These are phyloP conservation scores for Cephaloascus albidus DNA, from an alignment of 805 yeast species.

Conservation along the genomic window DNA sequence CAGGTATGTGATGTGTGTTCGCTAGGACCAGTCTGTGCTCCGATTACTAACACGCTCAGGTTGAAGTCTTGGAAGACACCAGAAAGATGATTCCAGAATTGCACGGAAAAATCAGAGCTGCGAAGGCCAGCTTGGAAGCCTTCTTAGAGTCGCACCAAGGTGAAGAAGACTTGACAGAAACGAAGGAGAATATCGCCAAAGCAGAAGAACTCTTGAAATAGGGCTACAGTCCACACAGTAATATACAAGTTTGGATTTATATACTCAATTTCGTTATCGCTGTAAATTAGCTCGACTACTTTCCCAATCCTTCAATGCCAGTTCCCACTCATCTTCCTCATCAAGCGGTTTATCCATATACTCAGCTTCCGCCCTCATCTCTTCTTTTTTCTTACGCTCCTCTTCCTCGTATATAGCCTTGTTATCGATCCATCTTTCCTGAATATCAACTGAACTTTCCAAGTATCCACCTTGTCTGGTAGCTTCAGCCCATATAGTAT, in stretches of 20 bases:
- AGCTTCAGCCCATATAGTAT: constrained; percentile 95
- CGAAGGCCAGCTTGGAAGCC: constrained; percentile 25
- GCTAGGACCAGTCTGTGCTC: not conserved
- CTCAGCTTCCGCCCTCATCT: constrained; percentile 31
- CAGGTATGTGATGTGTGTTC: constrained; percentile 13
- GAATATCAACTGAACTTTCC: constrained; percentile 59
- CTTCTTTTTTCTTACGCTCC: constrained; percentile 33
- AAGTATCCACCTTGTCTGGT: constrained; percentile 64
- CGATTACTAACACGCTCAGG: not conserved
- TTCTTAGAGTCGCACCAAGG: constrained; percentile 25
- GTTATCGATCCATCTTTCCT: constrained; percentile 91
- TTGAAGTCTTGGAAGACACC: constrained; percentile 45
- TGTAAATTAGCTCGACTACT: not conserved
- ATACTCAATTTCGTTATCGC: not conserved
- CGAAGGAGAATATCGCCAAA: constrained; percentile 11
- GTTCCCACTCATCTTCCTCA: constrained; percentile 68
- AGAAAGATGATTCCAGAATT: constrained; percentile 41
- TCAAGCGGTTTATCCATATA: constrained; percentile 31
- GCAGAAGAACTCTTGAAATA: not conserved
- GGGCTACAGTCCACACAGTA: not conserved
- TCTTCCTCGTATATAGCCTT: constrained; percentile 66
- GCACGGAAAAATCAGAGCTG: constrained; percentile 28
- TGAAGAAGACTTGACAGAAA: constrained; percentile 21
- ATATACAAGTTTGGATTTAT: not conserved
- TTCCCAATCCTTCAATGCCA: constrained; percentile 53